Evolutionary conservation across 768 basidiomycete genomes (phyloP), one percentile per base, ranked within the genome.

Genomic region (Suillus placidus): DNA sequence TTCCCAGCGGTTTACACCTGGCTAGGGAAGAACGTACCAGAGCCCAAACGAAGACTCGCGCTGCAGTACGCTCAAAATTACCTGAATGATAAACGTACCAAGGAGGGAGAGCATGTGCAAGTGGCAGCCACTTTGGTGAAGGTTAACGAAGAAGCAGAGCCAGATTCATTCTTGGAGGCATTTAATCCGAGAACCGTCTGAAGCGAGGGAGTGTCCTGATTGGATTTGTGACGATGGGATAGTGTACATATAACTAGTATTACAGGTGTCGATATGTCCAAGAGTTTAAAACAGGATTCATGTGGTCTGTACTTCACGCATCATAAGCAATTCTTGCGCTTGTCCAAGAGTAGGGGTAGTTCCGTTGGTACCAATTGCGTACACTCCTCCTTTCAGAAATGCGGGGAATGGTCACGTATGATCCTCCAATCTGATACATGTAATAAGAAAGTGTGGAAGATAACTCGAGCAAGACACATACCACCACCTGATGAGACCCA

Each of bases 301-400:
- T 26, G 6, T 14, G 13, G 30, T 20, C 4, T 42, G 20, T 30
- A 12, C 57, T 56, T 69, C 64, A 76, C 9, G 76, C 56, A 65
- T 90, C 85, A 68, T 89, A 91, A 37, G 76, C 89, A 18, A 92
- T 77, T 30, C 90, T 77, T 6, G 85, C 97, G 23, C 94, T 92
- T 61, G 89, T 82, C 89, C 95, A 98, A 3, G 95, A 80, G 75
- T 92, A 99, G 1, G 91, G 88, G 68, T 99, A 99, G 73, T 91
- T 94, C 69, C 87, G 83, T 77, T 96, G 94, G 77, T 94, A 96
- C 86, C 90, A 98, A 81, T 99, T 99, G 64, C 93, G 84, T 73
- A 97, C 75, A 4, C 88, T 84, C 60, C 86, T 83, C 52, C 96
- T 83, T 69, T 89, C 90, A 0, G 91, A 87, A 49, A 97, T 85